Conservation (phyloP, 176 grass and related monocot species). For the Triticum urartu region DNA sequence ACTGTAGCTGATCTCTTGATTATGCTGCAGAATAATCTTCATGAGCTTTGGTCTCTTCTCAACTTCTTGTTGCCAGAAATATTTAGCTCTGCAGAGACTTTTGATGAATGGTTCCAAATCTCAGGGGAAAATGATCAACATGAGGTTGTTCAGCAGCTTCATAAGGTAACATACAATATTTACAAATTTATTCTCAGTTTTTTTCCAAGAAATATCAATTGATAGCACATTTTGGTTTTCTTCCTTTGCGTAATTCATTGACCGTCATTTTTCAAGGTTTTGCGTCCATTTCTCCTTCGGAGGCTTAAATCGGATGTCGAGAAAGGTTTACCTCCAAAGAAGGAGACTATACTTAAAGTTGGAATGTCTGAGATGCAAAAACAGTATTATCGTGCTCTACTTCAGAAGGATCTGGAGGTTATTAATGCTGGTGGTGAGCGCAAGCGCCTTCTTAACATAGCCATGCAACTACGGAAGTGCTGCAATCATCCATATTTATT, state of each 20-base stretch:
- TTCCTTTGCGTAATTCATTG: conserved; percentile 16
- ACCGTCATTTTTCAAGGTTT: conserved; percentile 52
- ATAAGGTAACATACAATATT: conserved; percentile 55
- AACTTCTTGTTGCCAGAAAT: conserved; percentile 84
- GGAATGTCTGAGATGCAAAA: conserved; percentile 87
- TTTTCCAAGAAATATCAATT: conserved; percentile 11
- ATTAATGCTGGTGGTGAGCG: conserved; percentile 74
- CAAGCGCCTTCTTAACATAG: conserved; percentile 71
- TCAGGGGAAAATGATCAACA: conserved; percentile 86
- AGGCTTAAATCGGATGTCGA: conserved; percentile 83
- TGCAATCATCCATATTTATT: conserved; percentile 91
- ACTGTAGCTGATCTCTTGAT: conserved; percentile 13
- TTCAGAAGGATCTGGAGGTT: conserved; percentile 79
- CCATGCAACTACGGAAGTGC: conserved; percentile 83
- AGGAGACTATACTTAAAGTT: conserved; percentile 83
- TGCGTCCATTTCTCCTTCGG: conserved; percentile 75
- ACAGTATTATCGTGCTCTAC: conserved; percentile 70
- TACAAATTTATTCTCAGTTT: neutral
- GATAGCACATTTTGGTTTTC: neutral
- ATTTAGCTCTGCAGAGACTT: conserved; percentile 82
- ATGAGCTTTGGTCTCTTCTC: conserved; percentile 86
- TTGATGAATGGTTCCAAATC: conserved; percentile 83
- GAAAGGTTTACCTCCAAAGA: conserved; percentile 73
- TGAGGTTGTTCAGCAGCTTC: conserved; percentile 84
- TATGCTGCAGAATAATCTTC: conserved; percentile 76